A percentile compares a stretch with the other conserved stretches of the same genome.
Conservation (phyloP, 768 basidiomycete genomes). For the Boletus rubropictus region DNA sequence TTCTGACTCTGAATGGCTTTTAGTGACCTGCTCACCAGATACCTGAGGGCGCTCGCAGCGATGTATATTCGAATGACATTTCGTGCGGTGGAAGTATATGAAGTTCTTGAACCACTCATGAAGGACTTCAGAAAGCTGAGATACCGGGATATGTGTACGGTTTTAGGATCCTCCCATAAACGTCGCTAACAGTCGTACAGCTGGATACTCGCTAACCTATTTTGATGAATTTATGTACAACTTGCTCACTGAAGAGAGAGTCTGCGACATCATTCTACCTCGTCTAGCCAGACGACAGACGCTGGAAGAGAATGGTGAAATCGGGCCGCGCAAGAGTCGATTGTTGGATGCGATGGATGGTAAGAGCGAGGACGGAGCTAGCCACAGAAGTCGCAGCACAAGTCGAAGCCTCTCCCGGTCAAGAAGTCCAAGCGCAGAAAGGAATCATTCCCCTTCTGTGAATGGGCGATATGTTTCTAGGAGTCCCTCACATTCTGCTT, state of each 20-base stretch:
- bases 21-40: constrained; percentile 44
- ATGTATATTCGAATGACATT: constrained; percentile 97
- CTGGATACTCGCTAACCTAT: constrained; percentile 77
- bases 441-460: constrained; percentile 37
- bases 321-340: constrained; percentile 79
- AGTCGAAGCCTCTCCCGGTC: constrained; percentile 24
- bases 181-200: constrained; percentile 36
- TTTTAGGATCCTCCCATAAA: neutral
- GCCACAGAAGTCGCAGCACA: constrained; percentile 36
- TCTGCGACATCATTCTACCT: constrained; percentile 94
- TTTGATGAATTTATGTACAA: constrained; percentile 91
- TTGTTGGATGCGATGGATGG: constrained; percentile 87
- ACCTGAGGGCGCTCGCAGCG: constrained; percentile 86
- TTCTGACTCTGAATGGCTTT: neutral
- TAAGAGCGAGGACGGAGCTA: constrained; percentile 46
- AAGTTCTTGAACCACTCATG: constrained; percentile 87
- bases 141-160: constrained; percentile 69
- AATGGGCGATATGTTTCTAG: constrained; percentile 59
- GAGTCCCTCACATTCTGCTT: constrained; percentile 50
- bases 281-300: constrained; percentile 79
- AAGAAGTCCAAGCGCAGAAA: constrained; percentile 21
- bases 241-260: constrained; percentile 81
- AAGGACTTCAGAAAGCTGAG: constrained; percentile 93
- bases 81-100: constrained; percentile 82
- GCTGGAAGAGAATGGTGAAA: constrained; percentile 87